A percentile compares a stretch with the other conserved stretches of the same genome.
Evolutionary conservation across 768 basidiomycete species (phyloP).

Genomic region (Pulveroboletus sp.): DNA sequence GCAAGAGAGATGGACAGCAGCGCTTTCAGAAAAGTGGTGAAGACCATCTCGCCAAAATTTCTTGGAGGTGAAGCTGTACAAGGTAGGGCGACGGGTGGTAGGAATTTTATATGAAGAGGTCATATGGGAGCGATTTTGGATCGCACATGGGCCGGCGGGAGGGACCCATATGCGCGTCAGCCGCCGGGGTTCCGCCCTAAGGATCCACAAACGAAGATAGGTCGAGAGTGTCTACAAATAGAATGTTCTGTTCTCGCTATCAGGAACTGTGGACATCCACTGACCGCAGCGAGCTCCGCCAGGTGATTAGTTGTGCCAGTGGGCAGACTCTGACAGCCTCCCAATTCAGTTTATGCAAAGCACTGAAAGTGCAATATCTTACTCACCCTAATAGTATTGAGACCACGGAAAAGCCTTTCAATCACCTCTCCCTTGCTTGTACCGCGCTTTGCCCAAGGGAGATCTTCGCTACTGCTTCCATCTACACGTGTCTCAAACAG

Average conservation of each 20-base stretch:
- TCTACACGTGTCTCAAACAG: no score
- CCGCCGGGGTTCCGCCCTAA: background rate
- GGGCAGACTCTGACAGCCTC: no score
- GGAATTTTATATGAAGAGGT: conserved; percentile 4
- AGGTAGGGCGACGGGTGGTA: background rate
- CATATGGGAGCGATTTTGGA: conserved; percentile 5
- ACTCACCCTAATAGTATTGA: no score
- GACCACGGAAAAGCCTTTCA: no score
- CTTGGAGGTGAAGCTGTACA: background rate
- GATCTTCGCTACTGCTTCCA: no score
- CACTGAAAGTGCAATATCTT: no score
- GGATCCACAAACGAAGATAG: background rate
- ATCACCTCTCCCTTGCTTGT: no score
- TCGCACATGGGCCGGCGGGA: conserved; percentile 2
- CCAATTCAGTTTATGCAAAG: no score
- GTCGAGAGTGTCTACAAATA: background rate
- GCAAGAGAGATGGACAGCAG: conserved; percentile 11
- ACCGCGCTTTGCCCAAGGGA: no score
- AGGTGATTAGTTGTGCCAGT: no score
- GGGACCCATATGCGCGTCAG: conserved; percentile 4
- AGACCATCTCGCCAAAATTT: conserved; percentile 8
- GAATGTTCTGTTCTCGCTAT: background rate
- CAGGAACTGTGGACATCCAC: no score
- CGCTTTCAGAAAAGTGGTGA: conserved; percentile 3
- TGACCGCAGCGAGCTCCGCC: no score